Percentiles rank a stretch among this genome's conserved stretches.
These are phyloP conservation scores for Fusarium austroafricanum DNA, from an alignment of 2,329 filamentous ascomycete species.

Conservation along the genomic window DNA sequence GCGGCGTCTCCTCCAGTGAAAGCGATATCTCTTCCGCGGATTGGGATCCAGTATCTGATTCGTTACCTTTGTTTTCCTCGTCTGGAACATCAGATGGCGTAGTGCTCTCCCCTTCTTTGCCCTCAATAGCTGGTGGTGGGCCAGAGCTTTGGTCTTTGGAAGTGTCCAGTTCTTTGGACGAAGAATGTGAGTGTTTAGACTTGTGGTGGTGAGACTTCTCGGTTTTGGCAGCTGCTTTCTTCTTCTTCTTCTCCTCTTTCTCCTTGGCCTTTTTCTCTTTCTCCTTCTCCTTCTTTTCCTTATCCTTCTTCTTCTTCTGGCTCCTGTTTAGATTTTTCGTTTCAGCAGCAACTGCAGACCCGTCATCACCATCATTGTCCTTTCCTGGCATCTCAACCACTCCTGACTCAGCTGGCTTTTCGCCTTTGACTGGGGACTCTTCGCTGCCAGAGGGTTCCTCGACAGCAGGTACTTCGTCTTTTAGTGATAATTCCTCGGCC, in stretches of 20 bases:
- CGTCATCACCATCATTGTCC: slow-evolving; percentile 24
- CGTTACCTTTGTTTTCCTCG: slow-evolving; percentile 9
- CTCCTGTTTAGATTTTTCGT: slow-evolving; percentile 39
- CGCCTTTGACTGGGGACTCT: slow-evolving; percentile 3
- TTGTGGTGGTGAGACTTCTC: slow-evolving; percentile 39
- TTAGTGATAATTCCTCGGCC: slow-evolving; percentile 4
- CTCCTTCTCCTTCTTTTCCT: slow-evolving; percentile 52
- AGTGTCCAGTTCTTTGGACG: slow-evolving; percentile 18
- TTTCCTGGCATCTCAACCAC: slow-evolving; percentile 6
- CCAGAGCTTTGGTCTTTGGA: slow-evolving; percentile 10
- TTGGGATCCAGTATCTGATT: slow-evolving; percentile 16
- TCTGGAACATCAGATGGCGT: not conserved
- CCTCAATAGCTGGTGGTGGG: not conserved
- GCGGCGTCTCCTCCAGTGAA: slow-evolving; percentile 4
- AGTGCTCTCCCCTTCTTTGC: slow-evolving; percentile 12
- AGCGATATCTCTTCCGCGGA: not conserved
- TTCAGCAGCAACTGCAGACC: slow-evolving; percentile 9
- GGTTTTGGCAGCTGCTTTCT: slow-evolving; percentile 32
- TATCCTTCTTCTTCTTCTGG: slow-evolving; percentile 40
- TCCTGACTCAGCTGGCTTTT: slow-evolving; percentile 3
- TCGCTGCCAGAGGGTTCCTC: slow-evolving; percentile 11
- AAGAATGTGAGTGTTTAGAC: slow-evolving; percentile 34
- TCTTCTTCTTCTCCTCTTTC: slow-evolving; percentile 33
- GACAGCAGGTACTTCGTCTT: not conserved
- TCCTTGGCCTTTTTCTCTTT: slow-evolving; percentile 66